Evolutionary conservation across 2,329 filamentous ascomycete species (phyloP).

Genomic region (Fusarium transvaalense): DNA sequence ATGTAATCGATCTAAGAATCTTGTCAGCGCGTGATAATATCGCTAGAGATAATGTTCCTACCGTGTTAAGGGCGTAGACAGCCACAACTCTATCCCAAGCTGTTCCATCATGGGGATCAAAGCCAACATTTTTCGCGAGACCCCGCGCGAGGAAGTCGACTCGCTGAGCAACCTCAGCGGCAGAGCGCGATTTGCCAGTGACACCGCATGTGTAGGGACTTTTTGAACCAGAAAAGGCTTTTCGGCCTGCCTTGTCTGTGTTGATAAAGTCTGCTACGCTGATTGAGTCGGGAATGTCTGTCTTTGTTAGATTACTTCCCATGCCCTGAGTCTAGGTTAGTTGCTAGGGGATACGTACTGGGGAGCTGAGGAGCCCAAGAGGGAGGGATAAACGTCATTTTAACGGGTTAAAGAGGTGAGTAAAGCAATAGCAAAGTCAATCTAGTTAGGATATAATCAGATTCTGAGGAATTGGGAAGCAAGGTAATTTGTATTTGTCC

Average conservation of each 20-base stretch:
- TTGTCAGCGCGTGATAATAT: neutral
- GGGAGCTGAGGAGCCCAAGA: slow-evolving; percentile 30
- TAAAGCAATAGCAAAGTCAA: fast-evolving
- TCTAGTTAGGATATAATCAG: neutral
- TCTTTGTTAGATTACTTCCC: neutral
- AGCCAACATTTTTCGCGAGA: slow-evolving; percentile 73
- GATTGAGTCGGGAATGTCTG: slow-evolving; percentile 34
- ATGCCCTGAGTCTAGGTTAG: neutral
- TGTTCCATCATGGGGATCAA: slow-evolving; percentile 74
- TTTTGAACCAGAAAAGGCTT: slow-evolving; percentile 70
- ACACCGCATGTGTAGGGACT: slow-evolving; percentile 83
- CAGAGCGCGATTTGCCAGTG: slow-evolving; percentile 74
- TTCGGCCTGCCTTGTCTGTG: slow-evolving; percentile 59
- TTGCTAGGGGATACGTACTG: neutral
- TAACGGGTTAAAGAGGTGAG: neutral
- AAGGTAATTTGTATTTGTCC: neutral
- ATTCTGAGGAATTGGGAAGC: neutral
- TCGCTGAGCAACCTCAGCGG: slow-evolving; percentile 72
- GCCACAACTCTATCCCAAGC: slow-evolving; percentile 86
- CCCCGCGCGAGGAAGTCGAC: slow-evolving; percentile 77
- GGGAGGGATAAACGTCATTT: slow-evolving; percentile 27
- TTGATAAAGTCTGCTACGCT: slow-evolving; percentile 83
- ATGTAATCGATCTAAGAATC: slow-evolving; percentile 75
- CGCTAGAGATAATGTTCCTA: slow-evolving; percentile 46
- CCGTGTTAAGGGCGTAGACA: slow-evolving; percentile 83